Conservation (phyloP, 73 alveolate genomes). For the Paramecium sonneborni region DNA sequence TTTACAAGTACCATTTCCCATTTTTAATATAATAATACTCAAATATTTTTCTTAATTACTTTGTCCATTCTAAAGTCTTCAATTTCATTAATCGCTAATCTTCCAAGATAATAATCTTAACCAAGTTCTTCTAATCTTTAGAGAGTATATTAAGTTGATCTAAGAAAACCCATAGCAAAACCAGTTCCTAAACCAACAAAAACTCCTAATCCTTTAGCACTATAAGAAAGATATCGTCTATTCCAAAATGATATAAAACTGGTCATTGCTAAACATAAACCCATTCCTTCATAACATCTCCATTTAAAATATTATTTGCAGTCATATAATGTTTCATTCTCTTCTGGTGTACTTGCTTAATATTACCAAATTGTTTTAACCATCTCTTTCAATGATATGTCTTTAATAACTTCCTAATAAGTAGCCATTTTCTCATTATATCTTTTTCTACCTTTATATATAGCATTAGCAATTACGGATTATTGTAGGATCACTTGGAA, state of each 20-base stretch:
- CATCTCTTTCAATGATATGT: constrained; percentile 15
- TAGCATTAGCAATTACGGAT: not conserved
- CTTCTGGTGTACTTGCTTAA: constrained; percentile 63
- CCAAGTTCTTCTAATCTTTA: constrained; percentile 64
- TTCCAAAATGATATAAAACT: constrained; percentile 39
- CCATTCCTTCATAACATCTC: constrained; percentile 56
- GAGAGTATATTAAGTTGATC: constrained; percentile 63
- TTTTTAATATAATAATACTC: not conserved
- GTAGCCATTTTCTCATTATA: constrained; percentile 68
- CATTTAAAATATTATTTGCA: constrained; percentile 49
- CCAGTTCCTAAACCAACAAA: constrained; percentile 61
- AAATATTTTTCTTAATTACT: constrained; percentile 46
- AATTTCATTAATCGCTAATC: constrained; percentile 61
- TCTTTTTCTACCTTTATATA: constrained; percentile 46
- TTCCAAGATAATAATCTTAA: constrained; percentile 59
- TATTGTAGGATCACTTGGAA: constrained; percentile 17
- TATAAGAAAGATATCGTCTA: not conserved
- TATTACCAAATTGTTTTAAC: constrained; percentile 59
- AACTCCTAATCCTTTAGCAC: constrained; percentile 48
- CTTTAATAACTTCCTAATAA: constrained; percentile 62
- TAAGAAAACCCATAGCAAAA: constrained; percentile 43
- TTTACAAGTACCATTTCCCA: not conserved
- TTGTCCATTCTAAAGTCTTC: constrained; percentile 71
- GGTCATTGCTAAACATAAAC: constrained; percentile 19
- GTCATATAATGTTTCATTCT: constrained; percentile 62